phyloP scores from a whole-genome alignment of 352 stramenopile genomes.

The Globisporangium spiculum region DNA sequence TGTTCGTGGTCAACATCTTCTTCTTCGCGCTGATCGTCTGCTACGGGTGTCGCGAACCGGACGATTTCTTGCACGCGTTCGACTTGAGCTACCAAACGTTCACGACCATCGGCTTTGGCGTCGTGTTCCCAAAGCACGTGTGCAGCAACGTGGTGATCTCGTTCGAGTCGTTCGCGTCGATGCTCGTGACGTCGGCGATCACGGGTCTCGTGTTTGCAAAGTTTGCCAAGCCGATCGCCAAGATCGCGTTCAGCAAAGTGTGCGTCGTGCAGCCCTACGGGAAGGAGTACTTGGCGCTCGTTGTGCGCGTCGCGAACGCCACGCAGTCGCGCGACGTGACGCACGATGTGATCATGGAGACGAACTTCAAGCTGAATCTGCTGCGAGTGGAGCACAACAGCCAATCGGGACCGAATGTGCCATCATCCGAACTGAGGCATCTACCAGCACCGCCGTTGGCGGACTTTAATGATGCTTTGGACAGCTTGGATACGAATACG shows the following conservation, averaged over 20 bases:
- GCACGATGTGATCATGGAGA: constrained; percentile 84
- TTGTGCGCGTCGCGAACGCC: constrained; percentile 77
- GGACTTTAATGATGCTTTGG: background rate
- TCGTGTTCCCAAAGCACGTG: constrained; percentile 62
- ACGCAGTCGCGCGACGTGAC: constrained; percentile 78
- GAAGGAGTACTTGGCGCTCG: constrained; percentile 67
- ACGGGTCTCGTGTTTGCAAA: constrained; percentile 85
- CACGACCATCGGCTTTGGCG: constrained; percentile 80
- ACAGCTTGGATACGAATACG: background rate
- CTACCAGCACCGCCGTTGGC: background rate
- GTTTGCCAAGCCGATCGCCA: constrained; percentile 73
- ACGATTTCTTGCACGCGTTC: constrained; percentile 55
- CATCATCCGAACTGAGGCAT: background rate
- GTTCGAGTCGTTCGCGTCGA: constrained; percentile 75
- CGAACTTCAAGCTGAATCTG: constrained; percentile 74
- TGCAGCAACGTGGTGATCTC: constrained; percentile 75
- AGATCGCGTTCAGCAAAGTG: constrained; percentile 79
- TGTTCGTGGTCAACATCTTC: constrained; percentile 69
- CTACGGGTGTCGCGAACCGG: constrained; percentile 50
- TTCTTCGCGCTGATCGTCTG: constrained; percentile 50
- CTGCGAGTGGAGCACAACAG: constrained; percentile 64
- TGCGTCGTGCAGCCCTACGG: constrained; percentile 76
- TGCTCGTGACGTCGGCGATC: constrained; percentile 77
- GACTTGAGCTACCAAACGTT: constrained; percentile 85
- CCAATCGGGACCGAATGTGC: background rate